Evolutionary conservation across 2,329 filamentous ascomycete genomes (phyloP).

Genomic region (Tolypocladium amazonense): DNA sequence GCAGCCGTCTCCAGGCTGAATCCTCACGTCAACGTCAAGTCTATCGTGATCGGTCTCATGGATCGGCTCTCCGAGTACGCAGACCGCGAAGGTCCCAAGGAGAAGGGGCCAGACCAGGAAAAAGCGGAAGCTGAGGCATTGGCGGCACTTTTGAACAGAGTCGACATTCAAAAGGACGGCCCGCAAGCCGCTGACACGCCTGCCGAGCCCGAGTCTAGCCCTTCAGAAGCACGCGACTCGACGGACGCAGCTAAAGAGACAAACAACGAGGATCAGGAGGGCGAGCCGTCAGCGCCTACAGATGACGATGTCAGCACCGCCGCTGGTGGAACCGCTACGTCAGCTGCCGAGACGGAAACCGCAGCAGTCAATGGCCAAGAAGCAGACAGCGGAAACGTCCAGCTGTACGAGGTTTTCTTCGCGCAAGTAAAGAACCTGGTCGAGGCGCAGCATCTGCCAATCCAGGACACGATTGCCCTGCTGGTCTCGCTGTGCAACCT

Average conservation of each 20-base stretch:
- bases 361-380: constrained; percentile 37
- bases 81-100: constrained; percentile 70
- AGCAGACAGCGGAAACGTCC: constrained; percentile 53
- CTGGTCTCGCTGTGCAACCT: constrained; percentile 91
- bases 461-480: constrained; percentile 89
- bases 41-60: constrained; percentile 97
- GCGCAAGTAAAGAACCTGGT: constrained; percentile 90
- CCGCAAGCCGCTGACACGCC: constrained; percentile 6
- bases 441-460: constrained; percentile 78
- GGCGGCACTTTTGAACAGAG: constrained; percentile 63
- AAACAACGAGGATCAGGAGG: constrained; percentile 13
- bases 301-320: constrained; percentile 19
- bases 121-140: constrained; percentile 80
- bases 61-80: constrained; percentile 90
- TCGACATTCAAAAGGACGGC: constrained; percentile 55
- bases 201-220: constrained; percentile 20
- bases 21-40: constrained; percentile 94
- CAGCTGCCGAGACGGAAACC: constrained; percentile 34
- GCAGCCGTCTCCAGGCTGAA: constrained; percentile 88
- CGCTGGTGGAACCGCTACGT: constrained; percentile 22
- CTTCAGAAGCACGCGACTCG: constrained; percentile 15
- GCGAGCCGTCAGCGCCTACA: constrained; percentile 9
- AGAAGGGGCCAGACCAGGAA: constrained; percentile 58
- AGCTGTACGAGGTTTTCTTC: constrained; percentile 95
- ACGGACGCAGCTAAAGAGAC: constrained; percentile 20